phyloP scores from a whole-genome alignment of 73 alveolate genomes.

The Blepharisma japonicum region DNA sequence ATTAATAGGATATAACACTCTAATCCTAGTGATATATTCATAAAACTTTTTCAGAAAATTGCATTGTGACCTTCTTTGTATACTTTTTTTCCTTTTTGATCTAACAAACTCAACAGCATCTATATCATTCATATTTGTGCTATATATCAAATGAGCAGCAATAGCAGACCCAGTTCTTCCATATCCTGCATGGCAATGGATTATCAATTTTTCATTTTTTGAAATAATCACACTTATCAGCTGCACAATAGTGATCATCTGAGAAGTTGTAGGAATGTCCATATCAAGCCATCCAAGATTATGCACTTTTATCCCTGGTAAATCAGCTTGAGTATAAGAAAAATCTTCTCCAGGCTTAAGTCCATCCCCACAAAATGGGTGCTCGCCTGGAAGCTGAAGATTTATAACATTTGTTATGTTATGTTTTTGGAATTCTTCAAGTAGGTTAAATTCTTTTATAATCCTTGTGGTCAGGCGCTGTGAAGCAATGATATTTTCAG shows the following conservation, averaged over 20 bases:
- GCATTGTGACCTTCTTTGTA: background rate
- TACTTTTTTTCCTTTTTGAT: constrained; percentile 30
- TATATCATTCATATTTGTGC: constrained; percentile 40
- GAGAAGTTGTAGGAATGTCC: constrained; percentile 44
- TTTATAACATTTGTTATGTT: constrained; percentile 47
- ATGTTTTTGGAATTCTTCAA: constrained; percentile 34
- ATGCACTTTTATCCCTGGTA: constrained; percentile 35
- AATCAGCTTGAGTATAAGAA: constrained; percentile 48
- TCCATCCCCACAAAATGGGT: constrained; percentile 63
- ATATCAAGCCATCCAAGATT: constrained; percentile 64
- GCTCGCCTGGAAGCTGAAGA: constrained; percentile 60
- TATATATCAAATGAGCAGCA: constrained; percentile 45
- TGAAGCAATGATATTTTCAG: constrained; percentile 53
- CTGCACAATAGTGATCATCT: constrained; percentile 40
- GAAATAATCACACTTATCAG: constrained; percentile 26
- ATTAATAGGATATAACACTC: too few relatives aligned
- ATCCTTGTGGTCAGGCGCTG: constrained; percentile 44
- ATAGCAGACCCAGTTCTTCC: constrained; percentile 69
- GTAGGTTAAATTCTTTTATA: constrained; percentile 35
- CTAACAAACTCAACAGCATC: constrained; percentile 44
- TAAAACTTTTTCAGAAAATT: background rate
- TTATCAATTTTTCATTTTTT: constrained; percentile 51
- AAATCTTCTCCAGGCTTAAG: constrained; percentile 43
- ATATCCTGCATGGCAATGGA: constrained; percentile 73
- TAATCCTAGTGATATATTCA: background rate